Evolutionary conservation across 495 filamentous ascomycete genomes (phyloP), one percentile per base, ranked within the genome.

Genomic region (Cercophora sp.): DNA sequence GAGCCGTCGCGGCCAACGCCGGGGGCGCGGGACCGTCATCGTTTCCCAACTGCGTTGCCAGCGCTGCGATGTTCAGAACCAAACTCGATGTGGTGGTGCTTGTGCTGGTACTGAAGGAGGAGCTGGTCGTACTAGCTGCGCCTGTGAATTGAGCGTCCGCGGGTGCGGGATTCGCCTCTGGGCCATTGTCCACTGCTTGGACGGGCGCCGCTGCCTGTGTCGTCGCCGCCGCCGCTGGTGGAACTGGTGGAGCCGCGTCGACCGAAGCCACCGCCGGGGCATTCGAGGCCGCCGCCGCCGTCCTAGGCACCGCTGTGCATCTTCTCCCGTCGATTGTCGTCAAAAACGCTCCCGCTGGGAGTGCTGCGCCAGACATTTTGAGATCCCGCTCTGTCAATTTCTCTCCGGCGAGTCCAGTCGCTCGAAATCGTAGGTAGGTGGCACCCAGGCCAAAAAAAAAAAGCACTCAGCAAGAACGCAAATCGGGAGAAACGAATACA

Each of bases 281-380:
- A 2, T 9, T 44, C 32, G 50, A 26, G 44, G 58, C 55, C 47
- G 19, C 41, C 31, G 64, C 26, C 51, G 40, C 32, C 35, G 60
- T 52, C 48, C 66, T 73, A 31, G 76, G 75, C 45, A 75, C 57
- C 26, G 70, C 71, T 55, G 76, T 77, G 60, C 78, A 79, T 60
- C 64, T 69, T 51, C 61, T 70, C 16, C 75, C 75, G 18, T 66
- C 44, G 41, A 77, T 67, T 11, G 63, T 72, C 23, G 76, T 74
- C 53, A 74, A 64, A 24, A 59, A 69, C n/a, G 64, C 69, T 55
- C 69, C 67, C 61, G 63, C 52, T 45, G 67, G 70, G 62, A 70
- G 65, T 42, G 55, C 61, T 31, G 55, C 48, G 31, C 51, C 55
- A 24, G 65, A 54, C 60, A 65, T 65, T 27, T 67, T 62, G 64